Conservation (phyloP, 306 rosid species). For the Quercus engelmannii region DNA sequence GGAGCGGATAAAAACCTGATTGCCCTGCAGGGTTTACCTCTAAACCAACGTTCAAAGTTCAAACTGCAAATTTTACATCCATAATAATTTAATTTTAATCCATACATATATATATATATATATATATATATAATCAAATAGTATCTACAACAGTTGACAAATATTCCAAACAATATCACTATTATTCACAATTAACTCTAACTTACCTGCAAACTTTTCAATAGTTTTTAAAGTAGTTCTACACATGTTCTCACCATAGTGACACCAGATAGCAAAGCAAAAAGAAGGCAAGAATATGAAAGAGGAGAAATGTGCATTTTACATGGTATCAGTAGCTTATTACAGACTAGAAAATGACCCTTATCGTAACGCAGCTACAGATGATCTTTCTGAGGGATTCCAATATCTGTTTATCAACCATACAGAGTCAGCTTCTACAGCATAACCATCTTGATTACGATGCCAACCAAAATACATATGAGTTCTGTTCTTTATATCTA, state of each 20-base stretch:
- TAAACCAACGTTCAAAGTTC: not conserved
- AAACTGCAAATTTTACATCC: not conserved
- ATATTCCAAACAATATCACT: not conserved
- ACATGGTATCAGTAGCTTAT: not conserved
- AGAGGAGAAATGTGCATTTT: not conserved
- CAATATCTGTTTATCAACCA: slow-evolving; percentile 54
- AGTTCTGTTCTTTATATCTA: slow-evolving; percentile 63
- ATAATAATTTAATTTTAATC: not conserved
- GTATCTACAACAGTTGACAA: not conserved
- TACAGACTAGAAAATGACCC: not conserved
- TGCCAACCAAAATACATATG: slow-evolving; percentile 62
- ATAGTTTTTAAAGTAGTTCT: not conserved
- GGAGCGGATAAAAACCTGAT: not conserved
- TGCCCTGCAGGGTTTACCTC: not conserved
- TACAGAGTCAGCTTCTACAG: slow-evolving; percentile 64
- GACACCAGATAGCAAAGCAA: not conserved
- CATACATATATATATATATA: not conserved
- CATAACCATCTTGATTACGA: slow-evolving; percentile 58
- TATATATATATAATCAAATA: not conserved
- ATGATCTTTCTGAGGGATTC: slow-evolving; percentile 9
- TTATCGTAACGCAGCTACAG: not conserved
- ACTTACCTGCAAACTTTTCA: not conserved
- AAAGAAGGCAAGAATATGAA: not conserved
- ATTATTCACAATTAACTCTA: not conserved
- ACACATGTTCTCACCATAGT: not conserved